Percentiles rank a stretch among this genome's conserved stretches.
Evolutionary conservation across 345 rosid genomes (phyloP).

Genomic region (Conringia planisiliqua): DNA sequence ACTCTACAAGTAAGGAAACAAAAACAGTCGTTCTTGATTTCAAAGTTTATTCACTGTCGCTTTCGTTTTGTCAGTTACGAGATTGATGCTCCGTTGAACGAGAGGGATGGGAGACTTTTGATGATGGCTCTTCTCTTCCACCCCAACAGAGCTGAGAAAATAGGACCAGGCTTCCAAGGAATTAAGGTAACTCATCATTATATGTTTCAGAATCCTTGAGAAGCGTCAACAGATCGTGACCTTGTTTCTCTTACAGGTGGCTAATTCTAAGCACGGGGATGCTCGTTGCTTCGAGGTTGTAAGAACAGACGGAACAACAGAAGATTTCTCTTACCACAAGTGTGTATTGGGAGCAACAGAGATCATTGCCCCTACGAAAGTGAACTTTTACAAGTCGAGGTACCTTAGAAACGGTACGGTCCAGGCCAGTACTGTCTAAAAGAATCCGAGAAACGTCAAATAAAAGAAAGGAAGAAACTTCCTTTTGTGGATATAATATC

Average conservation of each 20-base stretch:
- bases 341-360: slow-evolving; percentile 70
- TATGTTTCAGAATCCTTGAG: not conserved
- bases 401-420: slow-evolving; percentile 6
- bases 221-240: slow-evolving; percentile 1
- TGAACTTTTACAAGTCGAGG: slow-evolving; percentile 44
- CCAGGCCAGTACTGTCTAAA: not conserved
- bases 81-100: slow-evolving; percentile 50
- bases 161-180: slow-evolving; percentile 61
- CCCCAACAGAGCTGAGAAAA: slow-evolving; percentile 68
- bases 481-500: not conserved
- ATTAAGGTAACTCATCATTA: slow-evolving; percentile 50
- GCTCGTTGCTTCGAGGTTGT: slow-evolving; percentile 70
- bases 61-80: slow-evolving; percentile 44
- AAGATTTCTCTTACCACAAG: slow-evolving; percentile 86
- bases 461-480: not conserved
- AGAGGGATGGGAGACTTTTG: slow-evolving; percentile 44
- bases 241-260: slow-evolving; percentile 47
- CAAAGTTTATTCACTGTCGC: not conserved
- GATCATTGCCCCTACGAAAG: slow-evolving; percentile 62
- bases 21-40: not conserved
- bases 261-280: slow-evolving; percentile 49
- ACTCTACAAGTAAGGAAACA: slow-evolving; percentile 58
- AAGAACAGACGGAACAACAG: slow-evolving; percentile 63
- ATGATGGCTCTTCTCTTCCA: slow-evolving; percentile 65
- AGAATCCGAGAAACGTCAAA: not conserved